Evolutionary conservation across 208 protist genomes (phyloP), one percentile per base, ranked within the genome.

Genomic region (Leishmania braziliensis): DNA sequence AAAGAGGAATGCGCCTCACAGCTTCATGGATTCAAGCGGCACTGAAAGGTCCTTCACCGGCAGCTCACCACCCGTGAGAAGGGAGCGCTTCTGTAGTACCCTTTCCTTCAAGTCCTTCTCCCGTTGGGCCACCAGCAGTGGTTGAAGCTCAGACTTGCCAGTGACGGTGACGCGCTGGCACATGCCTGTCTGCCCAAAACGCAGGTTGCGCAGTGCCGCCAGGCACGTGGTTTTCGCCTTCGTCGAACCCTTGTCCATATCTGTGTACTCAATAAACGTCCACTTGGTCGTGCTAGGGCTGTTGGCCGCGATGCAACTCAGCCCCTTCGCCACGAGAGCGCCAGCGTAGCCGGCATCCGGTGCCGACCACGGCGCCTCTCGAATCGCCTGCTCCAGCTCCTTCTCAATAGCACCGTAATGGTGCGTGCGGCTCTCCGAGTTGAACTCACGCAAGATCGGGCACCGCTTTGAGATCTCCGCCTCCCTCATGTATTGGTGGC

Each of bases 241-340:
- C 68, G 86, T 87, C 36, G 71, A 62, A 5, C 83, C 84, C 16
- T 65, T 75, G 62, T 89, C 81, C 6, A 77, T 78, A 26, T 92
- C 83, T n/a, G 78, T 78, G 82, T 96, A 96, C 83, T 96, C 92
- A 46, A 96, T 88, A 58, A 96, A 92, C 20, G 91, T 94, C 92
- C 92, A 96, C 82, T 96, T 96, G 20, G 88, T 89, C 0, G 88
- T 93, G 84, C 88, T 89, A 12, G 92, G 90, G 43, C 90, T 90
- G 81, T 91, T 93, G n/a, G 78, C 82, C 20, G 89, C 80, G 71
- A 96, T 90, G 48, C 80, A 79, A 63, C 70, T 75, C 43, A 96
- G 87, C 2, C 90, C 92, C 71, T 94, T 90, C 0, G 88, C 90
- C 0, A 96, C 75, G 43, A 96, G 83, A 18, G 88, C 62, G 33